Conservation (phyloP, 768 basidiomycete species). For the Antrodiella citrinella region DNA sequence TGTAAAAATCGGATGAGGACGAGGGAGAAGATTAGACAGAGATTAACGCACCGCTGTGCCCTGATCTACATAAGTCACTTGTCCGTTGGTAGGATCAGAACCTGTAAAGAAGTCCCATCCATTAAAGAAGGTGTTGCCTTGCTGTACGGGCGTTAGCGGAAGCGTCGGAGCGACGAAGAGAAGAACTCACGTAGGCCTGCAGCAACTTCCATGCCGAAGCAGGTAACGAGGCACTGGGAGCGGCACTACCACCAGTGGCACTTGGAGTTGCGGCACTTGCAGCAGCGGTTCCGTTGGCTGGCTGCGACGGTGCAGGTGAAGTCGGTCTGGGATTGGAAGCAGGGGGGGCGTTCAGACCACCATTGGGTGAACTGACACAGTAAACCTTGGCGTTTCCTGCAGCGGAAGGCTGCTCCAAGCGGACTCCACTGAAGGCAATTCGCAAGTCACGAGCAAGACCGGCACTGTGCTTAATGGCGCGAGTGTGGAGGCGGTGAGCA, state of each 20-base stretch:
- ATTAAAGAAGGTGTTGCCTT: constrained; percentile 71
- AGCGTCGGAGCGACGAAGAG: background rate
- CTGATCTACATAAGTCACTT: constrained; percentile 60
- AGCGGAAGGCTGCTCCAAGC: constrained; percentile 22
- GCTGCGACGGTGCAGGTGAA: background rate
- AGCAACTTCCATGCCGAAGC: constrained; percentile 37
- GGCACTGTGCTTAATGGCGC: constrained; percentile 50
- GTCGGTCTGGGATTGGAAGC: constrained; percentile 6
- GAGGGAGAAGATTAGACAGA: background rate
- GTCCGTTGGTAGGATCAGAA: constrained; percentile 72
- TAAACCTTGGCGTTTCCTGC: constrained; percentile 21
- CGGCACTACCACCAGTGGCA: constrained; percentile 5
- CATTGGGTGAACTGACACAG: constrained; percentile 25
- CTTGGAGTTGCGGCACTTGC: constrained; percentile 9
- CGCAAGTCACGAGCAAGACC: constrained; percentile 64
- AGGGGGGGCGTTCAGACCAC: constrained; percentile 4
- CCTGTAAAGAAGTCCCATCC: constrained; percentile 68
- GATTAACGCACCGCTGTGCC: constrained; percentile 41
- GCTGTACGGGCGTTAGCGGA: constrained; percentile 24
- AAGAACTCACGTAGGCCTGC: constrained; percentile 45
- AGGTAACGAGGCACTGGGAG: constrained; percentile 3
- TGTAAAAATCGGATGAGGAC: constrained; percentile 17
- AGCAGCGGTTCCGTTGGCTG: constrained; percentile 14
- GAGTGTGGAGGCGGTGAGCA: constrained; percentile 40
- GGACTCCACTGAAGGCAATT: constrained; percentile 48